Evolutionary conservation across 306 rosid species (phyloP), one percentile per base, ranked within the genome.

Genomic region (Hippophae gyantsensis): DNA sequence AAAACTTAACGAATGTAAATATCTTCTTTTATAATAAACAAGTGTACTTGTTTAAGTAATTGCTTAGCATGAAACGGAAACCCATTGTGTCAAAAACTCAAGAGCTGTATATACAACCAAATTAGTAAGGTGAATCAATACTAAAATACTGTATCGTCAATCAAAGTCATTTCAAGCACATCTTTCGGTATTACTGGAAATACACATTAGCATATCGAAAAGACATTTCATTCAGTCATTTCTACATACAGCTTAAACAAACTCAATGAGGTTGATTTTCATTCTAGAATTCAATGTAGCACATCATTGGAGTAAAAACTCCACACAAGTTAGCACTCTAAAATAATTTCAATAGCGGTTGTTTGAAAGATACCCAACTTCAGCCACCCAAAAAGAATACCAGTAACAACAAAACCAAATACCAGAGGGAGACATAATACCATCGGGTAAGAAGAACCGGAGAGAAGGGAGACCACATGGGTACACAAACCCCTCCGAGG

Each of bases 381-480:
- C 2, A 53, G 9, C 9, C 7, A 2, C 14, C 12, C 4, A 10
- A 9, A 61, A 55, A 18, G 7, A 63, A 69, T 59, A 49, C 47
- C 18, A 32, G n/a, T 13, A 25, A 53, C n/a, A 51, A 51, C 6
- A 11, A 64, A 13, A 10, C 23, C 7, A 14, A 49, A 13, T 12
- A 13, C 13, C 32, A 54, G 62, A 52, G 64, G 25, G 8, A 11
- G 66, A 25, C 14, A 42, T 40, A 63, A 70, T 81, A 92, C 96
- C 95, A 10, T 85, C 78, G 6, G 98, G 98, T 56, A 85, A 78
- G 84, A 85, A 87, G 78, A 87, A 80, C 4, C 71, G 72, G 61
- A 92, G 86, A 72, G 78, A 82, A 38, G 96, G 95, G 47, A 85
- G 75, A 32, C 98, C 96, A 54, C 78, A 79, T 1, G 93, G 98